Conservation (phyloP, 169 alveolate species). For the Eimeria tenella region DNA sequence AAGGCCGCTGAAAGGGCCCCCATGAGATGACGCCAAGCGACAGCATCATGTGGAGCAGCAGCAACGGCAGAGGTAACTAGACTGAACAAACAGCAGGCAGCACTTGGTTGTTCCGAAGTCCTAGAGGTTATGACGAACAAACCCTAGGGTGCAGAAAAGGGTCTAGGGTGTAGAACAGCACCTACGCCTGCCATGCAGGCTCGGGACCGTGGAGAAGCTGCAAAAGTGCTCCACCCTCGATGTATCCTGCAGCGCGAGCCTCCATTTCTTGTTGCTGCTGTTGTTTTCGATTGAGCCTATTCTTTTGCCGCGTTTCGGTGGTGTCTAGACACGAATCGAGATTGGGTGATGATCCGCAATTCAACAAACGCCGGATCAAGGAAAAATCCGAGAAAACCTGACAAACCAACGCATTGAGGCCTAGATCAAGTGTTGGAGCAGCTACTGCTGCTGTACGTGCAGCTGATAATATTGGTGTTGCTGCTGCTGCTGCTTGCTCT, state of each 20-base stretch:
- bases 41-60: background rate
- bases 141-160: too few species aligned
- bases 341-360: background rate
- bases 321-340: background rate
- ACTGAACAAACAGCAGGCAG: too few species aligned
- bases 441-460: too few species aligned
- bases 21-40: background rate
- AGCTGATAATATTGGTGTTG: too few species aligned
- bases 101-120: too few species aligned
- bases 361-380: background rate
- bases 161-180: background rate
- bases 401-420: too few species aligned
- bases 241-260: background rate
- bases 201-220: background rate
- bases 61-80: background rate
- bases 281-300: background rate
- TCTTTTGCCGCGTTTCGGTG: background rate
- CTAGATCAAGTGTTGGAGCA: too few species aligned
- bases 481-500: too few species aligned
- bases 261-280: constrained; percentile 2
- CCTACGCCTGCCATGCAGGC: background rate
- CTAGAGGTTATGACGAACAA: too few species aligned
- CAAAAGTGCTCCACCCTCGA: background rate
- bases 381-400: background rate
- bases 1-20: background rate